phyloP scores from a whole-genome alignment of 805 yeast species.

The Hagleromyces aurorensis region DNA sequence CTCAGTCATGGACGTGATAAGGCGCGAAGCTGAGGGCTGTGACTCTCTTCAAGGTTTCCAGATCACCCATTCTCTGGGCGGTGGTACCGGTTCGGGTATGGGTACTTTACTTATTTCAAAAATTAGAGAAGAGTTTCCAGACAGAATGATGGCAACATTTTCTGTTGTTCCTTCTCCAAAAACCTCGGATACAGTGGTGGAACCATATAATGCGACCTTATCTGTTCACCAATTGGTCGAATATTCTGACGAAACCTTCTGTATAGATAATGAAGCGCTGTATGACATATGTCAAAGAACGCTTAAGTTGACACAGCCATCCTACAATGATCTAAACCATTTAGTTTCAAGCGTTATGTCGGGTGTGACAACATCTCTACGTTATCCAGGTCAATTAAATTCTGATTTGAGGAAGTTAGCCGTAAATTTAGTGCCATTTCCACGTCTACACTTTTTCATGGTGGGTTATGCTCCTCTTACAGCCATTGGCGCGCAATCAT shows the following conservation, averaged over 20 bases:
- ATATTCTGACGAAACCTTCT: conserved; percentile 86
- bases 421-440: conserved; percentile 90
- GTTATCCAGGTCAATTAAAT: conserved; percentile 93
- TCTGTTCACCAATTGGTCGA: conserved; percentile 89
- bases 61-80: conserved; percentile 72
- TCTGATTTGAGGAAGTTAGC: conserved; percentile 89
- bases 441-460: conserved; percentile 91
- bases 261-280: conserved; percentile 90
- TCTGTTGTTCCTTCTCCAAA: conserved; percentile 90
- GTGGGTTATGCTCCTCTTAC: conserved; percentile 92
- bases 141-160: conserved; percentile 93
- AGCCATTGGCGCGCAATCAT: conserved; percentile 69
- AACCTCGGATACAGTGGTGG: conserved; percentile 88
- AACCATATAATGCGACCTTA: conserved; percentile 89
- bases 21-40: conserved; percentile 91
- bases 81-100: conserved; percentile 97
- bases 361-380: conserved; percentile 87
- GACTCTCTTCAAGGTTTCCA: conserved; percentile 95
- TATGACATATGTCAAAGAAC: conserved; percentile 85
- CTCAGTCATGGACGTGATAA: conserved; percentile 77
- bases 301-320: conserved; percentile 71
- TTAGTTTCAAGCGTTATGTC: conserved; percentile 89
- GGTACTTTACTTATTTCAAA: conserved; percentile 81
- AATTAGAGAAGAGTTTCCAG: conserved; percentile 88
- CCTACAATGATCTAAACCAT: conserved; percentile 68